These are phyloP conservation scores for Mrakia hoshinonis DNA, from an alignment of 768 basidiomycete genomes.

Conservation along the genomic window DNA sequence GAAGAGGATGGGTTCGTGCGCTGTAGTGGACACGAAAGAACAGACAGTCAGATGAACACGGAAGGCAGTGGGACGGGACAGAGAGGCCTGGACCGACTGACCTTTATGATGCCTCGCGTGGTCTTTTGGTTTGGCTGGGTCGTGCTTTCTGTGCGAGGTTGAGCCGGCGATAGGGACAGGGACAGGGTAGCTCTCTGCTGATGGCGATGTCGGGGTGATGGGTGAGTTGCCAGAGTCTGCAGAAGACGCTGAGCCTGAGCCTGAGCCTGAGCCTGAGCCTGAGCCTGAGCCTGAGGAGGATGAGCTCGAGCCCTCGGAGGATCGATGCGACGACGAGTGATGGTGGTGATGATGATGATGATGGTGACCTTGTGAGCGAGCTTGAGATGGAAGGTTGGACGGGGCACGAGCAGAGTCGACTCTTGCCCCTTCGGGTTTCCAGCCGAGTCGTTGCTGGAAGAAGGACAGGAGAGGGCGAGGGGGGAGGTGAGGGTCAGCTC, in stretches of 20 bases:
- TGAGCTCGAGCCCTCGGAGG: no score
- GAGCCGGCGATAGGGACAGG: background rate
- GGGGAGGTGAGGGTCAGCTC: background rate
- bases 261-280: no score
- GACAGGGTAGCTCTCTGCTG: background rate
- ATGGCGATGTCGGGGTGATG: no score
- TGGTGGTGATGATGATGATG: background rate
- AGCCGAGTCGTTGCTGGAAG: constrained; percentile 1
- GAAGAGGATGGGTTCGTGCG: no score
- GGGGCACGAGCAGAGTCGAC: background rate
- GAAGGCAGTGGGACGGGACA: no score
- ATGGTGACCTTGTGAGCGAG: background rate
- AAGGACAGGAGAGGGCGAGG: background rate
- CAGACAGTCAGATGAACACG: no score
- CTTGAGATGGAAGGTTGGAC: background rate
- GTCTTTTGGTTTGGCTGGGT: background rate
- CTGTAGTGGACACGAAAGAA: no score
- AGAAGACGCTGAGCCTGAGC: no score
- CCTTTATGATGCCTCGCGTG: background rate
- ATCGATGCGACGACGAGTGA: background rate
- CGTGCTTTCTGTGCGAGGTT: background rate
- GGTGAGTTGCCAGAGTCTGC: no score
- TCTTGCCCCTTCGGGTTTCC: background rate
- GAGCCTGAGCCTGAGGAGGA: no score
- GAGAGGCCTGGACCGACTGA: background rate